Base-by-base conservation (phyloP, 352 stramenopile genomes). In the Phytophthora agathidicida region DNA sequence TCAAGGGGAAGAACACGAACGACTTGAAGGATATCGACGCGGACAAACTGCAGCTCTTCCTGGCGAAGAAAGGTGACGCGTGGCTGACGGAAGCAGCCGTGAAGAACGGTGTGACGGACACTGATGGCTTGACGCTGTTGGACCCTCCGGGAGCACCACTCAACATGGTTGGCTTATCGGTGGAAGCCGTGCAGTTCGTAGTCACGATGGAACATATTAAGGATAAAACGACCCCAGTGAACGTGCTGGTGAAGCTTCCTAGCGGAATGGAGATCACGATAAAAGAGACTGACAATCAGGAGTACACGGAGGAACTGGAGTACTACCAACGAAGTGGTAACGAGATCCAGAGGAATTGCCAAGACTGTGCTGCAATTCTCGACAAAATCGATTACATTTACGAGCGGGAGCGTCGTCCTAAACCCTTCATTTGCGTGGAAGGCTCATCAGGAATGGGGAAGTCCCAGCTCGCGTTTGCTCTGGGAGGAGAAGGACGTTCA, bases 381-480 rank as follows among this genome's bases (percentile, higher is more conserved):
- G 20, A 49, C 20, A 47, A 58, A 35, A 48, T 42, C 14, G 49
- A 49, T n/a, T 1, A n/a, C 1, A 17, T 42, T 7, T 48, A 58
- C 17, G 26, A 2, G 3, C 5, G 35, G 6, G 3, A n/a, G 2
- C 3, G 1, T 7, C 2, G 2, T 1, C 5, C 30, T 1, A 3
- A 24, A 16, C 52, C 41, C 17, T 61, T 61, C 52, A 46, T 61
- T 27, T 53, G 32, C 14, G 42, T 53, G 10, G 2, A 52, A 52
- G 51, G 41, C 1, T 52, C 51, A 22, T 60, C 41, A 9, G 51
- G 41, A 17, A 60, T 60, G 51, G 51, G 51, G 5, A 57, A 60
- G 23, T 35, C 41, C 3, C 51, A 60, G 28, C 39, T 60, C 16
- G 41, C 31, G 4, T 60, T 60, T 60, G 23, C 51, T 22, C 27